Evolutionary conservation across 179 eudicot genomes (phyloP).

Genomic region (Carnegiea gigantea): DNA sequence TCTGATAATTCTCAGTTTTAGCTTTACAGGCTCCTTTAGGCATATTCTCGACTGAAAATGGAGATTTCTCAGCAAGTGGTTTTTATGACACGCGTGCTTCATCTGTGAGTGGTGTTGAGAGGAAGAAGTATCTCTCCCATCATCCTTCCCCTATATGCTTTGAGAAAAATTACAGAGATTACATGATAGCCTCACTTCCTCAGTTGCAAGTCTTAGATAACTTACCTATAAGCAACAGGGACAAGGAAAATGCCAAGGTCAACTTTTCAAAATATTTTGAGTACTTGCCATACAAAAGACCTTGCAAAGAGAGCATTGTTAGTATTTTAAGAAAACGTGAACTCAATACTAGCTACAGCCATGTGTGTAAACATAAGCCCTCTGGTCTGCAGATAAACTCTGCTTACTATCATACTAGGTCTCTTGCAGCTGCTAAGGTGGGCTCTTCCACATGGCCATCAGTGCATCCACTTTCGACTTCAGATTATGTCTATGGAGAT

Average conservation of each 20-base stretch:
- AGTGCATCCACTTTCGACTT: slow-evolving; percentile 55
- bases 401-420: slow-evolving; percentile 56
- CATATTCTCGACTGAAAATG: slow-evolving; percentile 21
- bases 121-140: slow-evolving; percentile 42
- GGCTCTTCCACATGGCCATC: slow-evolving; percentile 73
- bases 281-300: slow-evolving; percentile 58
- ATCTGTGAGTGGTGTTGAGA: slow-evolving; percentile 19
- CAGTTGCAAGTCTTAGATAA: slow-evolving; percentile 64
- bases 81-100: slow-evolving; percentile 16
- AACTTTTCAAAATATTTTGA: slow-evolving; percentile 50
- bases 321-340: slow-evolving; percentile 67
- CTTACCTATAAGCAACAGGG: slow-evolving; percentile 49
- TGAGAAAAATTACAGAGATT: slow-evolving; percentile 80
- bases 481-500: slow-evolving; percentile 39
- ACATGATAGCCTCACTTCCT: slow-evolving; percentile 72
- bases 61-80: slow-evolving; percentile 20
- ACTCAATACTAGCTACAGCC: slow-evolving; percentile 18
- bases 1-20: background rate
- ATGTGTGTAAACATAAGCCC: slow-evolving; percentile 6
- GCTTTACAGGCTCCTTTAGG: slow-evolving; percentile 25
- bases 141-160: slow-evolving; percentile 90
- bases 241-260: slow-evolving; percentile 46
- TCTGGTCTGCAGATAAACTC: slow-evolving; percentile 40
- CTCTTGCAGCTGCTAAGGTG: slow-evolving; percentile 78
- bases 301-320: slow-evolving; percentile 49